Conservation (phyloP, 2,329 filamentous ascomycete species). For the Teratosphaeria gauchensis region DNA sequence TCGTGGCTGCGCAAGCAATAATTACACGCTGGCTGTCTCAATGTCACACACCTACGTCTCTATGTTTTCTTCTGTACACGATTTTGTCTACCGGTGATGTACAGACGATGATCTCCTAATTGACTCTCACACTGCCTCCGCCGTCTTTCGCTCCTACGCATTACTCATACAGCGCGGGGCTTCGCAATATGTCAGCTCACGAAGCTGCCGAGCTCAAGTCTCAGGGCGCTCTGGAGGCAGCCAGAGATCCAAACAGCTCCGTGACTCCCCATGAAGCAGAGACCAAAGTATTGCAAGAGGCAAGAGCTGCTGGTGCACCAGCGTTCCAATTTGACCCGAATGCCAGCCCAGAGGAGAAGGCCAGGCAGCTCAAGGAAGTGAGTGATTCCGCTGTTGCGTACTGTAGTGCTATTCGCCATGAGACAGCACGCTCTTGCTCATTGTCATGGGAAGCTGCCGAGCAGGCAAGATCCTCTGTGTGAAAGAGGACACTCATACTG, state of each 20-base stretch:
- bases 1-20: background rate
- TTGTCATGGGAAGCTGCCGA: background rate
- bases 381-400: slow-evolving; percentile 31
- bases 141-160: background rate
- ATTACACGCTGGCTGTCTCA: background rate
- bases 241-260: slow-evolving; percentile 57
- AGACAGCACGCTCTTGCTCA: background rate
- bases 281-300: slow-evolving; percentile 64
- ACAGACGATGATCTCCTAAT: background rate
- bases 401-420: background rate
- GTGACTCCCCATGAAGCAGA: slow-evolving; percentile 64
- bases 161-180: slow-evolving; percentile 2
- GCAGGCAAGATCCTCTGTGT: background rate
- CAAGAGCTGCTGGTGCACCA: slow-evolving; percentile 64
- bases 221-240: slow-evolving; percentile 69
- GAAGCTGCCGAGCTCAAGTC: slow-evolving; percentile 59
- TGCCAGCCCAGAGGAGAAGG: slow-evolving; percentile 75
- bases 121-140: background rate
- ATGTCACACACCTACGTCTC: background rate
- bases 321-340: slow-evolving; percentile 83
- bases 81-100: background rate
- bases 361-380: slow-evolving; percentile 65
- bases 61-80: background rate
- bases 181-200: slow-evolving; percentile 21
- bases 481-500: background rate